Evolutionary conservation across 2,329 filamentous ascomycete species (phyloP).

Genomic region (Epichloe gansuensis): DNA sequence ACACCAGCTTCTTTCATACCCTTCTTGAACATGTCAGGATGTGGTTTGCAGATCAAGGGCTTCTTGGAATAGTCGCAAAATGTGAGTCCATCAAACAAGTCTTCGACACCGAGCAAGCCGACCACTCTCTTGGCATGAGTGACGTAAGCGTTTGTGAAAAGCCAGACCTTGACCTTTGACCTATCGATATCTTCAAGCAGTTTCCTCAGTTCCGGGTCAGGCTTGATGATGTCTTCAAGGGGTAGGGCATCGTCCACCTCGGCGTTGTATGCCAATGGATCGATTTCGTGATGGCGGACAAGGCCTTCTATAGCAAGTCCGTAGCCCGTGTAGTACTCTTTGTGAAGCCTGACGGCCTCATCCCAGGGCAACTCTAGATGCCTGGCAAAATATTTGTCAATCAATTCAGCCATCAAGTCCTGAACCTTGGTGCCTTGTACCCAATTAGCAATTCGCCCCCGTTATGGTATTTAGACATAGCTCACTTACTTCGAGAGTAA

Average conservation of each 20-base stretch:
- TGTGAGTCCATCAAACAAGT: slow-evolving; percentile 88
- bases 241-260: slow-evolving; percentile 93
- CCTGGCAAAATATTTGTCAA: slow-evolving; percentile 48
- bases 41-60: slow-evolving; percentile 77
- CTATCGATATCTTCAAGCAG: slow-evolving; percentile 74
- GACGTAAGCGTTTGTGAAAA: slow-evolving; percentile 92
- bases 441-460: slow-evolving; percentile 2
- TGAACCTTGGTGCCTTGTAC: slow-evolving; percentile 60
- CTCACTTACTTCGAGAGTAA: slow-evolving; percentile 64
- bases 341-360: slow-evolving; percentile 76
- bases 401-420: slow-evolving; percentile 76
- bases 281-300: slow-evolving; percentile 86
- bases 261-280: slow-evolving; percentile 85
- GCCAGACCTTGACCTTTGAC: slow-evolving; percentile 76
- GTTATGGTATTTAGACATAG: background rate
- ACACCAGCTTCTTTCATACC: slow-evolving; percentile 77
- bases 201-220: slow-evolving; percentile 58
- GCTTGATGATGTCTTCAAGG: slow-evolving; percentile 70
- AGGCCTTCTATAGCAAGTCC: slow-evolving; percentile 95
- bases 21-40: slow-evolving; percentile 70
- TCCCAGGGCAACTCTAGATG: slow-evolving; percentile 63
- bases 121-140: slow-evolving; percentile 78
- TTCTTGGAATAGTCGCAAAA: slow-evolving; percentile 75
- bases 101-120: slow-evolving; percentile 65
- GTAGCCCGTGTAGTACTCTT: slow-evolving; percentile 90